A percentile compares a stretch with the other conserved stretches of the same genome.
Evolutionary conservation across 176 grass and related monocot genomes (phyloP).

Genomic region (Hordeum marinum): DNA sequence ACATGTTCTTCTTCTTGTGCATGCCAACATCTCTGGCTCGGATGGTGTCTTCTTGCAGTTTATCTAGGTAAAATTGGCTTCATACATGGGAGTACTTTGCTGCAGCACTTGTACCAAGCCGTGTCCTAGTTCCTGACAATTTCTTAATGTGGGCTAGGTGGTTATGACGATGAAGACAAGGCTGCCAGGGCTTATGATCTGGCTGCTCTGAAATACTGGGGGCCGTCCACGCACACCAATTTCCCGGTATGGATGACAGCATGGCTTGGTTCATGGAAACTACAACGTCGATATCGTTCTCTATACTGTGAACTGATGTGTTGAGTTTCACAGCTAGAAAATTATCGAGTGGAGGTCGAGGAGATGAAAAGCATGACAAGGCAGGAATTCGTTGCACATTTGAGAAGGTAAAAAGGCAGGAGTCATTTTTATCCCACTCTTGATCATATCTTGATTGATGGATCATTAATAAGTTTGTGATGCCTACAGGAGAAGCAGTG

Average conservation of each 20-base stretch:
- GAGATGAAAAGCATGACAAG: conserved; percentile 94
- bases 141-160: conserved; percentile 47
- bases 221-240: conserved; percentile 70
- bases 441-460: neutral
- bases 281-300: neutral
- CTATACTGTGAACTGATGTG: neutral
- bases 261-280: neutral
- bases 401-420: conserved; percentile 60
- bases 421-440: neutral
- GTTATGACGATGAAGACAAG: conserved; percentile 95
- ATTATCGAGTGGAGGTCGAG: conserved; percentile 62
- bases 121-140: neutral
- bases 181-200: conserved; percentile 97
- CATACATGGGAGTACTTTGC: neutral
- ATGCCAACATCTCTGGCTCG: conserved; percentile 11
- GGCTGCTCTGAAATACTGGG: conserved; percentile 95
- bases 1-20: neutral
- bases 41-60: conserved; percentile 35
- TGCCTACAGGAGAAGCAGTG: conserved; percentile 83
- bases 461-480: neutral
- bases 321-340: conserved; percentile 62
- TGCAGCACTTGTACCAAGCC: neutral
- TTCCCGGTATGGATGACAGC: conserved; percentile 52
- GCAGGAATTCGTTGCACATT: conserved; percentile 82
- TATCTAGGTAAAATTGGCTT: conserved; percentile 51